A percentile compares a stretch with the other conserved stretches of the same genome.
phyloP scores from a whole-genome alignment of 2,329 filamentous ascomycete species.

The Fusarium sororula region DNA sequence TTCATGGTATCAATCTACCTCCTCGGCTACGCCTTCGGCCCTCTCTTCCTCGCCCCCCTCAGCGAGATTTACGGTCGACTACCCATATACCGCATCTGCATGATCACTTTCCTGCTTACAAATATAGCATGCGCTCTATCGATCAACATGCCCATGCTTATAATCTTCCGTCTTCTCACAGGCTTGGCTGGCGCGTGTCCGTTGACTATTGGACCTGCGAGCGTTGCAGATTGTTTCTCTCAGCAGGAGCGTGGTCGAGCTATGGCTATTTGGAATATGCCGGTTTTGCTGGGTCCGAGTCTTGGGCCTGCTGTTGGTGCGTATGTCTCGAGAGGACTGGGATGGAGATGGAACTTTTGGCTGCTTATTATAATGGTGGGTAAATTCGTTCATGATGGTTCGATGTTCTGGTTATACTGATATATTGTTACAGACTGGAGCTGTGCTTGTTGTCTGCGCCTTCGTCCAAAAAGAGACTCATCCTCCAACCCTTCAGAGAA shows the following conservation, averaged over 20 bases:
- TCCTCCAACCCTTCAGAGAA: background rate
- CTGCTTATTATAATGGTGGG: background rate
- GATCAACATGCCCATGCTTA: background rate
- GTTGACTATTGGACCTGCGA: background rate
- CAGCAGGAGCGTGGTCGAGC: background rate
- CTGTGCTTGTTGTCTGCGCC: background rate
- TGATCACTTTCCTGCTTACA: background rate
- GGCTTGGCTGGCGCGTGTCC: background rate
- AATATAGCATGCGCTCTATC: background rate
- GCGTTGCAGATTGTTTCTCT: background rate
- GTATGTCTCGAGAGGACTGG: background rate
- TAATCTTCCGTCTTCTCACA: background rate
- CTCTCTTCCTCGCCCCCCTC: background rate
- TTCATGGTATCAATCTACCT: background rate
- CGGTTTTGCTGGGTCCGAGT: background rate
- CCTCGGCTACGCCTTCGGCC: background rate
- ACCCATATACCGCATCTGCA: background rate
- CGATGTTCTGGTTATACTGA: background rate
- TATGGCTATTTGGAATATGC: background rate
- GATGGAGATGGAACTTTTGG: background rate
- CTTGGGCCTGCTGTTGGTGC: background rate
- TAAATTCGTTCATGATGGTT: accelerated
- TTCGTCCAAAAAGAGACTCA: background rate
- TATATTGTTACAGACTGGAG: background rate
- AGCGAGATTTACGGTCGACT: background rate